phyloP scores from a whole-genome alignment of 2,329 filamentous ascomycete species.

The Dactylonectria estremocensis region DNA sequence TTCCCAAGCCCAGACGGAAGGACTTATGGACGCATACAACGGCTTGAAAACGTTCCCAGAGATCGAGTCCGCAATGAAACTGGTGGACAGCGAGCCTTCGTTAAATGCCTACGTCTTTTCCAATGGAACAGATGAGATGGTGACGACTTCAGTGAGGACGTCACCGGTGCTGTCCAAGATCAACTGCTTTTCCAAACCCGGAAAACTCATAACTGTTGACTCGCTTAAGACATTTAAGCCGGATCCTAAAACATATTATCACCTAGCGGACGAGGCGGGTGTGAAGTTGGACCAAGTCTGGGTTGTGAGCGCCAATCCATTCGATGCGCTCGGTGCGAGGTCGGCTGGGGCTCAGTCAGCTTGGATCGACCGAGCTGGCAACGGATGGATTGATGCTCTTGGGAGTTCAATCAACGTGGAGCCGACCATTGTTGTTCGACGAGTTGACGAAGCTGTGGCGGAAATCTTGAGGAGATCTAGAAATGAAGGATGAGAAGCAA shows the following conservation, averaged over 20 bases:
- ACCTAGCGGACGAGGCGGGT: conserved; percentile 68
- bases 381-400: conserved; percentile 77
- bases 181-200: conserved; percentile 57
- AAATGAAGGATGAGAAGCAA: neutral
- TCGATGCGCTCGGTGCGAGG: conserved; percentile 78
- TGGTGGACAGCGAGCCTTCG: conserved; percentile 56
- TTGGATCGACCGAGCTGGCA: conserved; percentile 76
- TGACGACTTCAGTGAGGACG: conserved; percentile 70
- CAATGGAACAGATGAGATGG: conserved; percentile 77
- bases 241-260: conserved; percentile 71
- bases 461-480: conserved; percentile 42
- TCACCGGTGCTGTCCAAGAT: conserved; percentile 70
- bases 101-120: conserved; percentile 77
- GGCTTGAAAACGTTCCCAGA: conserved; percentile 76
- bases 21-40: conserved; percentile 76
- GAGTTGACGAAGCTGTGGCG: conserved; percentile 71
- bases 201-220: conserved; percentile 74
- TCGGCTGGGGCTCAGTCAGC: conserved; percentile 73
- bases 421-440: conserved; percentile 69
- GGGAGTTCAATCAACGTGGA: conserved; percentile 60
- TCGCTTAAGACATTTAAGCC: conserved; percentile 76
- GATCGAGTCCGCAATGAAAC: conserved; percentile 67
- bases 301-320: conserved; percentile 81
- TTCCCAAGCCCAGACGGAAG: conserved; percentile 58
- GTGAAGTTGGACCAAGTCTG: conserved; percentile 70